Percentiles rank a stretch among this genome's conserved stretches.
phyloP scores from a whole-genome alignment of 73 alveolate species.

The Paramecium sonneborni region DNA sequence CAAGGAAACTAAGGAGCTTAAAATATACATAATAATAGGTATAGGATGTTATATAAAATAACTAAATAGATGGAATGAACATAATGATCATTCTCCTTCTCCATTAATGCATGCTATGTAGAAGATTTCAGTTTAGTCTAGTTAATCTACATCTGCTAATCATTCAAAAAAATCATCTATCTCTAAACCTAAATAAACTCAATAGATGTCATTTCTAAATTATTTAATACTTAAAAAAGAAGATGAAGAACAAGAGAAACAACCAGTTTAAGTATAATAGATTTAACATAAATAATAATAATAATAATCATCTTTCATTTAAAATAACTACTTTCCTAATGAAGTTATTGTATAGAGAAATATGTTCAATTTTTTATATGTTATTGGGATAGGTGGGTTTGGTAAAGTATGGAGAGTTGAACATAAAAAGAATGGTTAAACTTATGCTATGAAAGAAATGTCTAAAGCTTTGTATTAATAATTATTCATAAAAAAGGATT shows the following conservation, averaged over 20 bases:
- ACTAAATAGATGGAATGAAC: background rate
- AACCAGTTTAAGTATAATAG: background rate
- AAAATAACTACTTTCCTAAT: background rate
- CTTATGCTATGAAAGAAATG: conserved; percentile 84
- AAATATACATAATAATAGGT: background rate
- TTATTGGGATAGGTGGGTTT: conserved; percentile 85
- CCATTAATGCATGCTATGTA: conserved; percentile 33
- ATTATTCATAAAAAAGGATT: conserved; percentile 9
- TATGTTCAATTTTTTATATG: conserved; percentile 73
- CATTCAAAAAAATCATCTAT: conserved; percentile 13
- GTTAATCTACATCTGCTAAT: conserved; percentile 35
- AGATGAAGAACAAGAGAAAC: conserved; percentile 52
- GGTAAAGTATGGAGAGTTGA: conserved; percentile 87
- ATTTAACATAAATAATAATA: conserved; percentile 61
- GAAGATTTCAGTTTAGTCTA: background rate
- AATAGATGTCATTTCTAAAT: conserved; percentile 21
- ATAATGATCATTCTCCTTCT: conserved; percentile 37
- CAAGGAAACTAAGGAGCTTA: conserved; percentile 29
- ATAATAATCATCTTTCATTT: background rate
- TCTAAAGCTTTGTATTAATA: conserved; percentile 51
- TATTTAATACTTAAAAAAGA: conserved; percentile 20
- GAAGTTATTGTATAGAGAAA: conserved; percentile 59
- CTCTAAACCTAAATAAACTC: conserved; percentile 26
- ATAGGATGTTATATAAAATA: background rate
- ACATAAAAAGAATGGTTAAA: conserved; percentile 72